Percentiles rank a stretch among this genome's conserved stretches.
Evolutionary conservation across 2,329 filamentous ascomycete species (phyloP).

Genomic region (Curvularia verruculosa): DNA sequence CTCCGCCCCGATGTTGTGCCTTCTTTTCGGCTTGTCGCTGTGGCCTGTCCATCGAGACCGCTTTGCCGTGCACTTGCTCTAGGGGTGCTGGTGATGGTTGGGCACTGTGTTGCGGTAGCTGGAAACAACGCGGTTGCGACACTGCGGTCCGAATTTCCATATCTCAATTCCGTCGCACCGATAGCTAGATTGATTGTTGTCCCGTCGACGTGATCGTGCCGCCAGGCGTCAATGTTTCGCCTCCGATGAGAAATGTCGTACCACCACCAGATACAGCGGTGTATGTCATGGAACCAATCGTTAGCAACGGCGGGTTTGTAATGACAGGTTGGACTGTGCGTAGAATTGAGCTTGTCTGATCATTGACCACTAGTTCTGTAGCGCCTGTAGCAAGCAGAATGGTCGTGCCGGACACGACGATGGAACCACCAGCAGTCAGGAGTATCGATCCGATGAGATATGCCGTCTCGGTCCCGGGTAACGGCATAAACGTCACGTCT

Average conservation of each 20-base stretch:
- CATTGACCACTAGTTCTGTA: conserved; percentile 42
- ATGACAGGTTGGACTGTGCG: conserved; percentile 25
- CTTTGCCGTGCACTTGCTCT: conserved; percentile 26
- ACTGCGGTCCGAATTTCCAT: conserved; percentile 42
- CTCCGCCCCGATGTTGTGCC: conserved; percentile 3
- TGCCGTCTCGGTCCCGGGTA: conserved; percentile 40
- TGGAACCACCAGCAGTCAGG: conserved; percentile 49
- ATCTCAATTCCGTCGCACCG: conserved; percentile 47
- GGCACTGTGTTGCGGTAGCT: conserved; percentile 40
- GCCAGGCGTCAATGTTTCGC: conserved; percentile 49
- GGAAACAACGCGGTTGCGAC: conserved; percentile 49
- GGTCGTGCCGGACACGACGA: conserved; percentile 35
- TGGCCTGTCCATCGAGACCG: conserved; percentile 15
- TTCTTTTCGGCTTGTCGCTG: conserved; percentile 13
- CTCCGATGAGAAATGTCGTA: conserved; percentile 47
- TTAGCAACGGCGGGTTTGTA: conserved; percentile 41
- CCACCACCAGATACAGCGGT: conserved; percentile 34
- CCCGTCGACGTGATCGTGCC: conserved; percentile 42
- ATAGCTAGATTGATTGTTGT: conserved; percentile 44
- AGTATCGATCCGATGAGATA: conserved; percentile 48
- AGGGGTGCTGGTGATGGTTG: conserved; percentile 11
- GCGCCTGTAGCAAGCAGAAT: conserved; percentile 41
- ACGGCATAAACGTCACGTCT: conserved; percentile 33
- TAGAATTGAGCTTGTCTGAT: conserved; percentile 38
- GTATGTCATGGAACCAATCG: conserved; percentile 40